Base-by-base conservation (phyloP, 257 asterid genomes). In the Petunia secreta region DNA sequence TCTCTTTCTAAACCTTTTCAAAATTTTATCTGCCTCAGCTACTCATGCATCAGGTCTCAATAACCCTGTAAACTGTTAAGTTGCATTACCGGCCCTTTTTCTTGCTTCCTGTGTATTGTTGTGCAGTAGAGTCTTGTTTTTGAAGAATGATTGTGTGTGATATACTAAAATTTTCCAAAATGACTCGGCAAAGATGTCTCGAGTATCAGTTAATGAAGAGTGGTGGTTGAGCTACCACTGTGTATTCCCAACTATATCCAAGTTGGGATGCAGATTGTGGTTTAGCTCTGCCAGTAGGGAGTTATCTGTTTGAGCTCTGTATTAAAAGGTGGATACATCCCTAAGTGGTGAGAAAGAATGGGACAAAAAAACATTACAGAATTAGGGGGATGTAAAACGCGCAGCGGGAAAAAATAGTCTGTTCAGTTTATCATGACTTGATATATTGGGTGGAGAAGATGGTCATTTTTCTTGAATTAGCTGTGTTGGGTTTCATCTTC, bases 1-100 rank as follows among this genome's bases (percentile, higher is more conserved):
- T 50, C 4, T 6, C 44, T 48, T 73, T 73, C 7, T 34, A 2
- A 34, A 5, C 1, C 1, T 50, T 11, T 73, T 62, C 77, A 50
- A 44, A 73, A 2, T 73, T 34, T 71, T 48, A 71, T 60, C 25
- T 71, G 77, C 34, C 0, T 71, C 60, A 71, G 62, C 50, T 71
- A 10, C 43, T 71, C 34, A 36, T 71, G 62, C 34, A 71, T 48
- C 34, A 50, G 1, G 78, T 36, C 50, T 4, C 46, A 16, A 36
- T 38, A 34, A 71, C 3, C 77, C 34, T 10, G 44, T 25, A 0
- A 16, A 10, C 34, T 71, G 60, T 71, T 7, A 10, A 50, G 46
- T 71, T 48, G 6, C 7, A 11, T 6, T 50, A 36, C 16, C 46
- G 10, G 78, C 25, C 46, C 6, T 43, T 71, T 34, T 73, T 71